phyloP scores from a whole-genome alignment of 2,329 filamentous ascomycete species.

The Exophiala sideris region DNA sequence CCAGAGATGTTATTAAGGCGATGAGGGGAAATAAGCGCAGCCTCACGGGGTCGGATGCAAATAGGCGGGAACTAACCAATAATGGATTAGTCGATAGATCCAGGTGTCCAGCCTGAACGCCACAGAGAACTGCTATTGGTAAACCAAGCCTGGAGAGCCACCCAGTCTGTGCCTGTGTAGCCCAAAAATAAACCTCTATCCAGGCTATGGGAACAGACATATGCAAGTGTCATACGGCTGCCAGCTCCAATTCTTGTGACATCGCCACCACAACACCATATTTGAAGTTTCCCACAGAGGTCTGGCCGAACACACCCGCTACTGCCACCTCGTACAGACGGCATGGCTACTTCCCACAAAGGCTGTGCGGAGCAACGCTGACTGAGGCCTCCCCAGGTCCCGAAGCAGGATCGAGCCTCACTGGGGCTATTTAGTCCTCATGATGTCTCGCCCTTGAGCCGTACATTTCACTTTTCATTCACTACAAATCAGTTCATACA shows the following conservation, averaged over 20 bases:
- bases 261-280: no score
- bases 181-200: not conserved
- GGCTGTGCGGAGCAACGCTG: not conserved
- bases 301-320: no score
- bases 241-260: no score
- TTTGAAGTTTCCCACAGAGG: no score
- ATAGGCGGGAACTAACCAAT: not conserved
- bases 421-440: conserved; percentile 1
- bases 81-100: not conserved
- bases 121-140: not conserved
- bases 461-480: not conserved
- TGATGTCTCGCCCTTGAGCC: not conserved
- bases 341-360: no score
- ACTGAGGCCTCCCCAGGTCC: not conserved
- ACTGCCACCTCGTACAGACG: no score
- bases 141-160: no score
- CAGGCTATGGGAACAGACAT: not conserved
- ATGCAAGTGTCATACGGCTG: no score
- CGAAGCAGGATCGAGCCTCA: not conserved
- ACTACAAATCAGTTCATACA: not conserved
- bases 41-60: not conserved
- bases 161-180: not conserved
- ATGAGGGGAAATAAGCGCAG: not conserved
- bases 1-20: not conserved
- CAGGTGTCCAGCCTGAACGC: not conserved